Conservation (phyloP, 23 red algal genomes). For the Cyanidioschyzon merolae region DNA sequence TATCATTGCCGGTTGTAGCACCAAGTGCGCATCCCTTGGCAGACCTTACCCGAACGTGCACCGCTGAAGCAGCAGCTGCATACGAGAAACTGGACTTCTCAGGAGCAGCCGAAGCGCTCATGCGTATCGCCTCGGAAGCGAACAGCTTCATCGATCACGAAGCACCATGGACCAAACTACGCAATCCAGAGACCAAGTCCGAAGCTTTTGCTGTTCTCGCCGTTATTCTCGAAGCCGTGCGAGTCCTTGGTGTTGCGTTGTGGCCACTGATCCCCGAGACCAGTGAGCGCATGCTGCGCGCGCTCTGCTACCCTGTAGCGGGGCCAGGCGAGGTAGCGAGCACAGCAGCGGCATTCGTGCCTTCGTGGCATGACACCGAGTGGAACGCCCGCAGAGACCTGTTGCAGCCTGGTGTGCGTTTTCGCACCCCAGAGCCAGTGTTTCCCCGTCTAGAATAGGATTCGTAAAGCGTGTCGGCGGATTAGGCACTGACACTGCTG, state of each 20-base stretch:
- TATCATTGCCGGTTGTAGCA: constrained; percentile 30
- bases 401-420: constrained; percentile 30
- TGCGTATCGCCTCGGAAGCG: constrained; percentile 40
- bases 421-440: constrained; percentile 52
- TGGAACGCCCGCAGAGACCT: constrained; percentile 27
- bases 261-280: constrained; percentile 65
- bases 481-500: no score
- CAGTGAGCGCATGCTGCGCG: constrained; percentile 36
- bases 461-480: no score
- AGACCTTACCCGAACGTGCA: constrained; percentile 19
- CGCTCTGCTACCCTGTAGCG: constrained; percentile 22
- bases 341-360: constrained; percentile 1
- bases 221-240: constrained; percentile 51
- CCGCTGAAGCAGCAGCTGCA: constrained; percentile 15
- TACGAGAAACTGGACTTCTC: constrained; percentile 63
- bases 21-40: constrained; percentile 29
- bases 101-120: constrained; percentile 44
- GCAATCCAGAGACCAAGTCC: constrained; percentile 21
- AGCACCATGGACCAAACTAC: constrained; percentile 73
- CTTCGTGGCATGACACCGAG: constrained; percentile 31
- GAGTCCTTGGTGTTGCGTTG: constrained; percentile 55
- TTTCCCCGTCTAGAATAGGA: constrained; percentile 52
- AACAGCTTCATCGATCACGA: constrained; percentile 76
- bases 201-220: constrained; percentile 33
- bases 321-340: constrained; percentile 20